These are phyloP conservation scores for Hypoxylon sp. DNA, from an alignment of 2,329 filamentous ascomycete species.

Conservation along the genomic window DNA sequence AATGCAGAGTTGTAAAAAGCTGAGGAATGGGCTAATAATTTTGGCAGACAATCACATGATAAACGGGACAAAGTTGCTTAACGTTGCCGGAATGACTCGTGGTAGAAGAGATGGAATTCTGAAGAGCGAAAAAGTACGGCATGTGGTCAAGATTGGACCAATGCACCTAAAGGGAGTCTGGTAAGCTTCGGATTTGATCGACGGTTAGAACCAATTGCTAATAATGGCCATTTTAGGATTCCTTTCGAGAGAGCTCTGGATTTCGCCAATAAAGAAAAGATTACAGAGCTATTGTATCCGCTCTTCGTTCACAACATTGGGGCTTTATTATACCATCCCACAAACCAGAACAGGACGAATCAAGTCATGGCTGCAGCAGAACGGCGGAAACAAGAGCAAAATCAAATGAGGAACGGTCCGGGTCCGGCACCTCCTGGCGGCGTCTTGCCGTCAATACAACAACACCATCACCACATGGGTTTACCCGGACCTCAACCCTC, in stretches of 20 bases:
- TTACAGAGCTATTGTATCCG: slow-evolving; percentile 94
- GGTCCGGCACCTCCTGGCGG: slow-evolving; percentile 65
- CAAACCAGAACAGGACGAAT: slow-evolving; percentile 85
- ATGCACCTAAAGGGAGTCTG: slow-evolving; percentile 99
- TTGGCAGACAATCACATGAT: slow-evolving; percentile 92
- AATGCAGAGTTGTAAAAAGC: slow-evolving; percentile 4
- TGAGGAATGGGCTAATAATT: slow-evolving; percentile 39
- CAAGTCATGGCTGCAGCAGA: slow-evolving; percentile 90
- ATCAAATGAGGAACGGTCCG: slow-evolving; percentile 73
- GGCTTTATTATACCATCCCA: slow-evolving; percentile 91
- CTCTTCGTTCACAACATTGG: slow-evolving; percentile 98
- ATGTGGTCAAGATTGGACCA: slow-evolving; percentile 98
- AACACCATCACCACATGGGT: slow-evolving; percentile 72
- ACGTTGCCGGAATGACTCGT: slow-evolving; percentile 98
- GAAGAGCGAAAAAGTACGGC: slow-evolving; percentile 96
- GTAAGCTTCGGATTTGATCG: slow-evolving; percentile 66
- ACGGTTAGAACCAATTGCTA: background rate
- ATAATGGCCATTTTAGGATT: slow-evolving; percentile 75
- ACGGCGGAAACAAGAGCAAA: slow-evolving; percentile 79
- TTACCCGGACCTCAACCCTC: slow-evolving; percentile 70
- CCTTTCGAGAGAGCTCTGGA: slow-evolving; percentile 97
- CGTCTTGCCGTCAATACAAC: slow-evolving; percentile 76
- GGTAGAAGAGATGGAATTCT: slow-evolving; percentile 95
- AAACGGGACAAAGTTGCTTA: slow-evolving; percentile 96
- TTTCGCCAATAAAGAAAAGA: slow-evolving; percentile 99